Evolutionary conservation across 768 basidiomycete species (phyloP), one percentile per base, ranked within the genome.

Genomic region (Melanogaster broomeanus): DNA sequence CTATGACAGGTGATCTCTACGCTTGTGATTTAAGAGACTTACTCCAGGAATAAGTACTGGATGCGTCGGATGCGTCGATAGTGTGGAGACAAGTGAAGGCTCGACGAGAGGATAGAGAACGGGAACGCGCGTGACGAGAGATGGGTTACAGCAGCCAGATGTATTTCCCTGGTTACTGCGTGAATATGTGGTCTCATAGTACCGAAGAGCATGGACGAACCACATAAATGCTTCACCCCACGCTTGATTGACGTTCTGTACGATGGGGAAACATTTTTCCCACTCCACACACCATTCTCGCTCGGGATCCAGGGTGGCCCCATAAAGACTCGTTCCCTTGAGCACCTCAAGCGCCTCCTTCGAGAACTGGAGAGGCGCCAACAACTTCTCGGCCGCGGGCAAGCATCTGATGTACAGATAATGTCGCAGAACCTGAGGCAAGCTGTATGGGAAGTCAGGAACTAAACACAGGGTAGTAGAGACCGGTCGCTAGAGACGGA

Each of bases 121-220:
- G 94, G 91, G 62, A 97, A 98, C 0, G 93, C 89, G 45, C 95
- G 82, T 1, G 94, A 95, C 1, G 91, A 91, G 33, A 93, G 73
- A 62, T 90, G 85, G 0, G 88, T 93, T 6, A 86, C 74, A 1
- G 88, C 83, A 1, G 80, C 78, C 3, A 90, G 72, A 65, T 90
- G 95, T 22, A 70, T 64, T 22, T 86, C 79, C 89, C 93, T 94
- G 48, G 34, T 38, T n/a, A 24, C 30, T 49, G 50, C 49, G 42
- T 57, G 48, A 50, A 22, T 43, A 51, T 87, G 6, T 1, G 56
- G 15, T 38, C 13, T 47, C 11, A 6, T 15, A 27, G 16, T n/a
- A 11, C 19, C 19, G 24, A 18, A 18, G 11, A 13, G n/a, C 22
- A 8, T n/a, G 27, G 52, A 63, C 80, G 56, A 48, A 90, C 92